Conservation (phyloP, 2,329 filamentous ascomycete genomes). For the Fusarium annulatum region DNA sequence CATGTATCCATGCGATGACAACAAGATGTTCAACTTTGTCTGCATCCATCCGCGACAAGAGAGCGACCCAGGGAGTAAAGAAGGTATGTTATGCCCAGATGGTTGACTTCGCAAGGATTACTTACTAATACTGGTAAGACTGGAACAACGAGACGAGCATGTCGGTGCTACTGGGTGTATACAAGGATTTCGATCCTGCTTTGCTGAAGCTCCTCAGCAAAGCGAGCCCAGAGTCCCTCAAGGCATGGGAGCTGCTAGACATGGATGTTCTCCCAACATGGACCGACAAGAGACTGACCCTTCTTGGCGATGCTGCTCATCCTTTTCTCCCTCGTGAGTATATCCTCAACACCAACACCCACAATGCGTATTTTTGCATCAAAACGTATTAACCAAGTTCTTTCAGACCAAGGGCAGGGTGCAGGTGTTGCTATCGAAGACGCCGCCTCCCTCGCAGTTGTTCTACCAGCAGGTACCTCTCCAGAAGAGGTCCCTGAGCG, state of each 20-base stretch:
- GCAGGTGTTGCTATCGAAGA: conserved; percentile 77
- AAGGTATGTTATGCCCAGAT: neutral
- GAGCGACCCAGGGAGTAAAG: neutral
- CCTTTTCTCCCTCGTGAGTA: conserved; percentile 66
- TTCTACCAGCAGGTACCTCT: conserved; percentile 61
- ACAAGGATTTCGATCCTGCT: conserved; percentile 56
- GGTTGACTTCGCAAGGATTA: neutral
- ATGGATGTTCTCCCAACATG: conserved; percentile 69
- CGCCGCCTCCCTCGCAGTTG: conserved; percentile 66
- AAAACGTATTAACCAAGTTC: neutral
- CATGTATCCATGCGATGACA: conserved; percentile 58
- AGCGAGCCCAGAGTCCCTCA: conserved; percentile 58
- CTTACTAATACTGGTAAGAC: conserved; percentile 12
- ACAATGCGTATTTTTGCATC: no score
- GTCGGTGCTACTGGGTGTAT: conserved; percentile 46
- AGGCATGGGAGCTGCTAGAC: conserved; percentile 70
- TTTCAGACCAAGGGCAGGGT: conserved; percentile 40
- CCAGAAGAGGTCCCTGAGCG: conserved; percentile 63
- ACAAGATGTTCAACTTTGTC: conserved; percentile 60
- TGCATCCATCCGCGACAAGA: conserved; percentile 58
- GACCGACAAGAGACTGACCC: conserved; percentile 64
- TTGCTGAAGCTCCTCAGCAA: conserved; percentile 56
- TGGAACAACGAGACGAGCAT: neutral
- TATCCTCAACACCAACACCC: rapidly evolving
- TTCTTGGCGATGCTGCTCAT: conserved; percentile 76